Evolutionary conservation across 2,329 filamentous ascomycete species (phyloP).

Genomic region (Nothophoma quercina): DNA sequence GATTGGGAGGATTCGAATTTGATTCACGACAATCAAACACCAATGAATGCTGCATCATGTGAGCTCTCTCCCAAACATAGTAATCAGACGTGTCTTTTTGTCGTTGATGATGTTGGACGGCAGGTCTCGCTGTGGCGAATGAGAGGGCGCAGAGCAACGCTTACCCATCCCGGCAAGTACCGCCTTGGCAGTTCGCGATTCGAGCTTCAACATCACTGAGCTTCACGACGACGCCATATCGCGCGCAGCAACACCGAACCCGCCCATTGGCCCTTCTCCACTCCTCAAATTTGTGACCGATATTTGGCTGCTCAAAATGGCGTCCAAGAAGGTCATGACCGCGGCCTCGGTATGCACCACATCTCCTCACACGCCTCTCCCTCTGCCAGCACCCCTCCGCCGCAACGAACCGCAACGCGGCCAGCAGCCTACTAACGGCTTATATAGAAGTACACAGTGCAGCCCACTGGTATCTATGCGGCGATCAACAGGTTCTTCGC

Average conservation of each 20-base stretch:
- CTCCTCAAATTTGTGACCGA: constrained; percentile 22
- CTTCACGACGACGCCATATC: constrained; percentile 28
- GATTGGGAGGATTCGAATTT: no score
- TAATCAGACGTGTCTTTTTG: no score
- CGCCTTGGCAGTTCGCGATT: constrained; percentile 29
- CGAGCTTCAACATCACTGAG: constrained; percentile 38
- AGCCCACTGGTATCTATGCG: constrained; percentile 90
- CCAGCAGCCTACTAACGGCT: constrained; percentile 1
- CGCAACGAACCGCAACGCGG: background rate
- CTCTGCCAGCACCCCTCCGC: constrained; percentile 17
- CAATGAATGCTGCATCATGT: no score
- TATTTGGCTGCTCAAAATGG: constrained; percentile 35
- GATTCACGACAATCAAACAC: no score
- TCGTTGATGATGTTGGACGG: no score
- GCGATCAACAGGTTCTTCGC: constrained; percentile 77
- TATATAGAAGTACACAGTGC: constrained; percentile 89
- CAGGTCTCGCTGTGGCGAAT: no score
- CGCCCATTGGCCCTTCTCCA: constrained; percentile 35
- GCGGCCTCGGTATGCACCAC: constrained; percentile 39
- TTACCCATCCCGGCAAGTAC: constrained; percentile 28
- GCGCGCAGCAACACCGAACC: constrained; percentile 24
- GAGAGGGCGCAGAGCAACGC: constrained; percentile 9
- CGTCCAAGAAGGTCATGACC: constrained; percentile 42
- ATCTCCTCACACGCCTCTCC: background rate
- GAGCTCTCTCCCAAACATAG: no score